These are phyloP conservation scores for Hanseniaspora valbyensis DNA, from an alignment of 805 yeast species.

Conservation along the genomic window DNA sequence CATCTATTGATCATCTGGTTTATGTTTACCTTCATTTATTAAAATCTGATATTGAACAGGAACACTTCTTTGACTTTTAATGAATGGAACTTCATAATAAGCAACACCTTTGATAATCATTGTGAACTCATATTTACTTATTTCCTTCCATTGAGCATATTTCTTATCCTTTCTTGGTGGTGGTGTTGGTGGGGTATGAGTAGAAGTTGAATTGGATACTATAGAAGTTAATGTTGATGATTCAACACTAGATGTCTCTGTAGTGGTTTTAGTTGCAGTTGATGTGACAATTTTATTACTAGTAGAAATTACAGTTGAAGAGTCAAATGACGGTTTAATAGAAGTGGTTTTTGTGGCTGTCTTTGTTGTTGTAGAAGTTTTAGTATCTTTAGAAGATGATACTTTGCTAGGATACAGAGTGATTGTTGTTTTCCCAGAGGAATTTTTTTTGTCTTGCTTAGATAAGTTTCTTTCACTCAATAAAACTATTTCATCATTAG, in stretches of 20 bases:
- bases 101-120: constrained; percentile 73
- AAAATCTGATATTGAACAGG: constrained; percentile 48
- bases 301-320: not conserved
- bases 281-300: no score
- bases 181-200: not conserved
- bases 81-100: constrained; percentile 63
- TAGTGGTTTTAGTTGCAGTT: not conserved
- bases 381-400: not conserved
- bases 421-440: not conserved
- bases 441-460: not conserved
- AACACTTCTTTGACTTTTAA: constrained; percentile 41
- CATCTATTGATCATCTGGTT: not conserved
- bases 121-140: constrained; percentile 74
- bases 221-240: not conserved
- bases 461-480: not conserved
- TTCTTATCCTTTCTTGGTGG: constrained; percentile 13
- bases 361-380: not conserved
- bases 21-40: constrained; percentile 39
- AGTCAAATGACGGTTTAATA: not conserved
- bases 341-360: not conserved
- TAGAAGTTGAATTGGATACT: not conserved
- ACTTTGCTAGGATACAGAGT: not conserved
- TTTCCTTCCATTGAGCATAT: constrained; percentile 55
- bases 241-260: not conserved
- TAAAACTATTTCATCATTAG: no score